Percentiles rank a stretch among this genome's conserved stretches.
Evolutionary conservation across 2,329 filamentous ascomycete genomes (phyloP).

Genomic region (Cladosporium sp.): DNA sequence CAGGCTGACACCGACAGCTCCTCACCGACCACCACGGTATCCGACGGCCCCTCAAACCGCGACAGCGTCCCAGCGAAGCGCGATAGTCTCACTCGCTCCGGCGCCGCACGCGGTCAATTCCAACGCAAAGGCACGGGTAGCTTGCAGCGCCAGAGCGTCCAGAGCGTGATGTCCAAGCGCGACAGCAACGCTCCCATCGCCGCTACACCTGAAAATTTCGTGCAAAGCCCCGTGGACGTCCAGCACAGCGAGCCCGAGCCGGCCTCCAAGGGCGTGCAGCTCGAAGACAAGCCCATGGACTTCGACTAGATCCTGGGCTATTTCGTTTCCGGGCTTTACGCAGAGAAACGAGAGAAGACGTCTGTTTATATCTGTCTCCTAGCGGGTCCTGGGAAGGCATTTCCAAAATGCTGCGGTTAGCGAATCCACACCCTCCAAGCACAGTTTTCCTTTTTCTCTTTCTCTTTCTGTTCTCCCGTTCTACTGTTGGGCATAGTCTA

Average conservation of each 20-base stretch:
- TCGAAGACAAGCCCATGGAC: slow-evolving; percentile 74
- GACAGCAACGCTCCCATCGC: slow-evolving; percentile 18
- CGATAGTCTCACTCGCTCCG: slow-evolving; percentile 57
- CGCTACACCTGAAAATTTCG: not conserved
- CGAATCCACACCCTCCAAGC: not conserved
- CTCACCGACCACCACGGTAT: slow-evolving; percentile 1
- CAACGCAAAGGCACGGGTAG: slow-evolving; percentile 44
- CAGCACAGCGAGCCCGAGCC: slow-evolving; percentile 18
- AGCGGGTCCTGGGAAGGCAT: slow-evolving; percentile 7
- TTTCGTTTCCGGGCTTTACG: slow-evolving; percentile 1
- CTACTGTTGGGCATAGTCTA: not conserved
- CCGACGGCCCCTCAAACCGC: slow-evolving; percentile 13
- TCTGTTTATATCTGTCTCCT: not conserved
- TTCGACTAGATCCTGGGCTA: slow-evolving; percentile 46
- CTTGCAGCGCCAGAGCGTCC: slow-evolving; percentile 31
- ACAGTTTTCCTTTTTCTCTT: too few relatives aligned
- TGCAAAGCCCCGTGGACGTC: slow-evolving; percentile 19
- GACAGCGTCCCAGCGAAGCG: slow-evolving; percentile 52
- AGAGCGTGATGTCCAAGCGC: slow-evolving; percentile 25
- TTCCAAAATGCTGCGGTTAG: slow-evolving; percentile 7
- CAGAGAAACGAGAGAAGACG: not conserved
- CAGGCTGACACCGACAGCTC: slow-evolving; percentile 18
- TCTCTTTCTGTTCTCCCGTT: not conserved
- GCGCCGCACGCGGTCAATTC: slow-evolving; percentile 26
- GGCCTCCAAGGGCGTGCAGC: slow-evolving; percentile 51